Base-by-base conservation (phyloP, 345 rosid genomes). In the Bruguiera gymnorhiza region DNA sequence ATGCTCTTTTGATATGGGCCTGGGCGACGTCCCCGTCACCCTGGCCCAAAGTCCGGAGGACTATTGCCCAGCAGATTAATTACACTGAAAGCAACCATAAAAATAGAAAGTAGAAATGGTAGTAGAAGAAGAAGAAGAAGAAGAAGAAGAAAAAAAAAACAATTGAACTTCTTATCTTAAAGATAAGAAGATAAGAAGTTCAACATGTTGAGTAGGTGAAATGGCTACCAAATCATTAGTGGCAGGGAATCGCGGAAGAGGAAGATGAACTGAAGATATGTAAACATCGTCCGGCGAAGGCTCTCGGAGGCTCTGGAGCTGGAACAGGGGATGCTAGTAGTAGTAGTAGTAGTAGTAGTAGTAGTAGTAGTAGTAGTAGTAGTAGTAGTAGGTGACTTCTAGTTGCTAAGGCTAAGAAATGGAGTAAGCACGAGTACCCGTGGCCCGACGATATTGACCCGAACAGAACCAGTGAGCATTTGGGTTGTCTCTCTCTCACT, bases 391-490 rank as follows among this genome's bases (percentile, higher is more conserved):
- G 58, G 26, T 54, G 20, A 7, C 10, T 8, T 54, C 83, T 90
- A n/a, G 67, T 77, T 34, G 87, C 93, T 10, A 83, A 85, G 83
- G 73, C 83, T 60, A 86, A 89, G 85, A 95, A 88, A 80, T 84
- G 77, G 64, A 92, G 86, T 88, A 94, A 87, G 85, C 86, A 88
- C n/a, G 97, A 91, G 48, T 85, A 88, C 73, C 97, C 98, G 0
- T 94, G 98, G 98, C 97, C 98, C 0, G 84, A 82, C 0, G 84
- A 91, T 85, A 89, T 95, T 29, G 98, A 94, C 81, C 96, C 93
- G 0, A 94, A 87, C 74, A 95, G 88, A 30, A 85, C 89, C 74
- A 96, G 97, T n/a, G 97, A 96, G 62, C 69, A 88, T 62, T 88
- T 89, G 54, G 76, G 79, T 74, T 87, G 92, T 74, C 89, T 95